These are phyloP conservation scores for Mucor circinelloides DNA, from an alignment of 371 early-diverging fungal genomes.

Conservation along the genomic window DNA sequence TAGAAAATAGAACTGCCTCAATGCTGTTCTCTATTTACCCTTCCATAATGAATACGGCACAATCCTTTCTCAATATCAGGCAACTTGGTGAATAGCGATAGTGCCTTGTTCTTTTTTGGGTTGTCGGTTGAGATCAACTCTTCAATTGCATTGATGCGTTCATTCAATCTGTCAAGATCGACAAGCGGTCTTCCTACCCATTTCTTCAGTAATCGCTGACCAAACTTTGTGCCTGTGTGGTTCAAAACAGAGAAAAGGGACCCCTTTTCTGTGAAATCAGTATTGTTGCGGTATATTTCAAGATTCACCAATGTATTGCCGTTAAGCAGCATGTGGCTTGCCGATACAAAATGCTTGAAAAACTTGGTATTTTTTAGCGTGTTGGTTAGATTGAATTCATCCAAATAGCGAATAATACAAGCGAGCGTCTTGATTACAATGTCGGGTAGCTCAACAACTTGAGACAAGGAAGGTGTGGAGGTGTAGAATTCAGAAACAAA, in stretches of 20 bases:
- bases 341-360: slow-evolving; percentile 68
- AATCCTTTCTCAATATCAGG: slow-evolving; percentile 81
- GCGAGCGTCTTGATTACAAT: slow-evolving; percentile 51
- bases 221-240: slow-evolving; percentile 74
- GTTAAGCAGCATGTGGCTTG: slow-evolving; percentile 75
- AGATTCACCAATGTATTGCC: slow-evolving; percentile 76
- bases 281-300: slow-evolving; percentile 73
- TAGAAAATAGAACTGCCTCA: neutral
- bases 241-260: slow-evolving; percentile 69
- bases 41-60: slow-evolving; percentile 72
- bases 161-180: slow-evolving; percentile 55
- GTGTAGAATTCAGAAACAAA: slow-evolving; percentile 60
- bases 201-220: slow-evolving; percentile 73
- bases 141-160: slow-evolving; percentile 73
- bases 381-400: slow-evolving; percentile 63
- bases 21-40: slow-evolving; percentile 26
- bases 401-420: slow-evolving; percentile 63
- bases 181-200: slow-evolving; percentile 82
- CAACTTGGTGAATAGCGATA: slow-evolving; percentile 41
- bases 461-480: neutral
- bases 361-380: slow-evolving; percentile 59
- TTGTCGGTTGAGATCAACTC: slow-evolving; percentile 53
- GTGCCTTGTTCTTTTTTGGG: slow-evolving; percentile 24
- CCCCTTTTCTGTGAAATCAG: slow-evolving; percentile 54
- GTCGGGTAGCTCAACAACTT: slow-evolving; percentile 30